Evolutionary conservation across 176 grass and related monocot genomes (phyloP).

Genomic region (Aegilops umbellulata): DNA sequence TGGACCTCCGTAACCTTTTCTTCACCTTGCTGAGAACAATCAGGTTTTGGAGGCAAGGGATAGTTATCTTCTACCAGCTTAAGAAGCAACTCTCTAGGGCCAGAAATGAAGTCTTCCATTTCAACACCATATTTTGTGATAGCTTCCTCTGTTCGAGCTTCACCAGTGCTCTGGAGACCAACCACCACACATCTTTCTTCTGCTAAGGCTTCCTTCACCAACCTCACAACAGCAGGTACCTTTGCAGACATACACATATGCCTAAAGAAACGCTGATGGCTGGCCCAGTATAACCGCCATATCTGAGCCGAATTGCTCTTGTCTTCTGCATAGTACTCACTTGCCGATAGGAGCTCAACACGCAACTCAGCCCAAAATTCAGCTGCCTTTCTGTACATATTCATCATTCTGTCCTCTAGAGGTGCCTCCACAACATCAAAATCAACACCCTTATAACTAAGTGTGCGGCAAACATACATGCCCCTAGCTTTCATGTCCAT

Average conservation of each 20-base stretch:
- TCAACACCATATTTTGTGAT: constrained; percentile 93
- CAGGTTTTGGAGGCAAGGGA: constrained; percentile 74
- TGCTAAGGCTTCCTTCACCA: constrained; percentile 79
- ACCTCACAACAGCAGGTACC: constrained; percentile 75
- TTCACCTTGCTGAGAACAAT: constrained; percentile 61
- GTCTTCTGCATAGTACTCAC: constrained; percentile 75
- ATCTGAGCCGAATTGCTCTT: constrained; percentile 69
- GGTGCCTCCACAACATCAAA: constrained; percentile 88
- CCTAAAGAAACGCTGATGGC: constrained; percentile 99
- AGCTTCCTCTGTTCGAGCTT: constrained; percentile 96
- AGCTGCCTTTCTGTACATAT: constrained; percentile 92
- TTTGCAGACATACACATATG: constrained; percentile 98
- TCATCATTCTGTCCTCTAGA: constrained; percentile 93
- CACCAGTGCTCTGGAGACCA: constrained; percentile 98
- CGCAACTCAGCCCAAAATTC: constrained; percentile 92
- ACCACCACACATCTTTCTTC: constrained; percentile 89
- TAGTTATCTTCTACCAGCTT: constrained; percentile 98
- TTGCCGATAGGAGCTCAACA: constrained; percentile 84
- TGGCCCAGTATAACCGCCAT: constrained; percentile 94
- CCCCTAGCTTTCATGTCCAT: constrained; percentile 99
- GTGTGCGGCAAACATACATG: constrained; percentile 93
- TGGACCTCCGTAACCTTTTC: constrained; percentile 67
- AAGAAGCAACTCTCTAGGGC: constrained; percentile 89
- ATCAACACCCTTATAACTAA: constrained; percentile 86
- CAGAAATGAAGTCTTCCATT: constrained; percentile 95